Evolutionary conservation across 768 basidiomycete species (phyloP), one percentile per base, ranked within the genome.

Genomic region (Tricholoma furcatifolium): DNA sequence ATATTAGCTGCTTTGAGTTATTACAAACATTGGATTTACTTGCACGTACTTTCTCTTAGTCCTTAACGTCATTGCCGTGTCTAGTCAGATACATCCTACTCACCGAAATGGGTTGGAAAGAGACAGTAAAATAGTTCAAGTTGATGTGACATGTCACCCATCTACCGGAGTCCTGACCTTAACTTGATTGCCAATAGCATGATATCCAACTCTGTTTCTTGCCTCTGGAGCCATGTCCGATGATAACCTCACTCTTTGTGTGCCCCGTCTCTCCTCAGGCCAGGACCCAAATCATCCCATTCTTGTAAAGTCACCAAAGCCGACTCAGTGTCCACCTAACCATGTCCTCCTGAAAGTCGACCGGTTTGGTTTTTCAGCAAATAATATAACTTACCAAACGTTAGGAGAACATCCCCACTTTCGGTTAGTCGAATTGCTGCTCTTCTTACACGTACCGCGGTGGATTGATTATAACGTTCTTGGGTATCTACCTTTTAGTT

Each of bases 361-460:
- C 51, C 77, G 81, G 15, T 87, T 88, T 61, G 86, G 86, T 3
- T 88, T 83, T 64, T 85, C 84, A 24, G 77, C 85, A 38, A 88
- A 88, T 63, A 88, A 88, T 59, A 56, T 88, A 17, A 85, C 87
- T 14, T 88, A 88, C 62, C 84, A 88, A 60, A 76, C 79, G 7
- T 61, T 75, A 2, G 70, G 68, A n/a, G 79, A 80, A 50, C 73
- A 78, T 48, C 71, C 79, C 1, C 77, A 79, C 50, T 80, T 79
- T 52, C 65, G 76, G 79, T 76, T 42, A n/a, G 67, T 51, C 35
- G n/a, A 35, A 30, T 11, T 17, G 23, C 39, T 20, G 24, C 39
- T 31, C 14, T 11, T 4, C 50, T 17, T 21, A 39, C 35, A 17
- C 14, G 24, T 21, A 27, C 39, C 24, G 23, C n/a, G n/a, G n/a